Base-by-base conservation (phyloP, 2,329 filamentous ascomycete species). In the Colletotrichum sp. region DNA sequence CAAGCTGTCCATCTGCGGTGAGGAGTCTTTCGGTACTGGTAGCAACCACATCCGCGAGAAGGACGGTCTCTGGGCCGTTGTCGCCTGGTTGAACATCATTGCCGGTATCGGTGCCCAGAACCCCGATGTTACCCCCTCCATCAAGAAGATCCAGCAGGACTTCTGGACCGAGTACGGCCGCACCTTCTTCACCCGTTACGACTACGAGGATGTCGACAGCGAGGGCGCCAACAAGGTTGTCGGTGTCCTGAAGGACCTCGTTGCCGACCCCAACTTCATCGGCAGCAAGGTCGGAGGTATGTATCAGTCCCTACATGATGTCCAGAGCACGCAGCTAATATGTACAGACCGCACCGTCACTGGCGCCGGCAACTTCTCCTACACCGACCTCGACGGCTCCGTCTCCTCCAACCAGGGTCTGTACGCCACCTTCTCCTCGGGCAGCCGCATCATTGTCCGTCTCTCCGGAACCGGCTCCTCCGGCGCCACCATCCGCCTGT, bases 31-130 rank as follows among this genome's bases (percentile, higher is more conserved):
- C 85, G 97, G 97, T 79, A 99, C 97, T 13, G 97, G 97, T 52
- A 98, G 95, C 86, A 98, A 99, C 89, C 97, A 99, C 87, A 98
- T 99, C 83, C 95, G 97, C 81, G 97, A 99, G 89, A 99, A 99
- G 92, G 97, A 99, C 83, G 97, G 97, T 77, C 91, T 99, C 57
- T 99, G 97, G 97, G 97, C 97, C 76, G 92, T 99, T 77, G 94
- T 98, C 70, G 97, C 97, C 36, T 99, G 97, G 97, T 89, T 99
- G 81, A 99, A 99, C 90, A 98, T 99, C 85, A 98, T 99, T 81
- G 97, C 97, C 77, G 96, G 95, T 79, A 93, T 99, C 64, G 96
- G 96, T 78, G 93, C 97, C 84, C 91, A 95, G 84, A 94, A 94
- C 82, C 92, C 95, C 24, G 92, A 89, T 75, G 93, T 95, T 80